phyloP scores from a whole-genome alignment of 1,139 yeast species.

The Spencermartinsiella ligniputridi region DNA sequence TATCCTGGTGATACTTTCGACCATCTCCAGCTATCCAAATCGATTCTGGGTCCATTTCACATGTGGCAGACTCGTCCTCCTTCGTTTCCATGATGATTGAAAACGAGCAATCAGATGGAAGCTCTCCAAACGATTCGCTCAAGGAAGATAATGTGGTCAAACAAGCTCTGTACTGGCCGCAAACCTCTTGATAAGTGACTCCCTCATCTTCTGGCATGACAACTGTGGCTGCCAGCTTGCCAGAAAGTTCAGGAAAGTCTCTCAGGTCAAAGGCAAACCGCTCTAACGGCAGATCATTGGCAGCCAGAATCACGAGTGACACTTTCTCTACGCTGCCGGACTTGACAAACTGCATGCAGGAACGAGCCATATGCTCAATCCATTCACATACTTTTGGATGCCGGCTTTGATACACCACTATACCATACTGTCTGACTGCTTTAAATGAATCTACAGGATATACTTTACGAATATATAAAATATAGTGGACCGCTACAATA shows the following conservation, averaged over 20 bases:
- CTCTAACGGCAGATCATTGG: slow-evolving; percentile 27
- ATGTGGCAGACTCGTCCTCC: slow-evolving; percentile 4
- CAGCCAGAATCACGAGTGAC: slow-evolving; percentile 27
- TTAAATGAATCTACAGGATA: slow-evolving; percentile 35
- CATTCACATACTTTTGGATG: slow-evolving; percentile 38
- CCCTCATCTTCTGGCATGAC: slow-evolving; percentile 6
- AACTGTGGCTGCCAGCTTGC: slow-evolving; percentile 1
- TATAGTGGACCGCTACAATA: slow-evolving; percentile 32
- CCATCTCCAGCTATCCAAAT: slow-evolving; percentile 32
- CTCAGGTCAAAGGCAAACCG: slow-evolving; percentile 32
- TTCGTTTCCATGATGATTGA: slow-evolving; percentile 25
- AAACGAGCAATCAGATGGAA: slow-evolving; percentile 23
- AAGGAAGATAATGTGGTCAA: slow-evolving; percentile 22
- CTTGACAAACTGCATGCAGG: slow-evolving; percentile 25
- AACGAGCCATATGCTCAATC: slow-evolving; percentile 32
- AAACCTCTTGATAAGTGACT: slow-evolving; percentile 18
- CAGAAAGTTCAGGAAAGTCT: slow-evolving; percentile 17
- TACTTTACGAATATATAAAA: slow-evolving; percentile 32
- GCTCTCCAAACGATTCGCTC: slow-evolving; percentile 20
- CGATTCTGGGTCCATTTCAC: slow-evolving; percentile 8
- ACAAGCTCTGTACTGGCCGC: slow-evolving; percentile 30
- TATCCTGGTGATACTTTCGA: slow-evolving; percentile 8
- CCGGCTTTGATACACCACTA: slow-evolving; percentile 33
- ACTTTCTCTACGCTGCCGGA: slow-evolving; percentile 24
- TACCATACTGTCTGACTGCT: slow-evolving; percentile 32